Base-by-base conservation (phyloP, 225 moss, liverwort and hornwort genomes). In the Rhytidiadelphus loreus region DNA sequence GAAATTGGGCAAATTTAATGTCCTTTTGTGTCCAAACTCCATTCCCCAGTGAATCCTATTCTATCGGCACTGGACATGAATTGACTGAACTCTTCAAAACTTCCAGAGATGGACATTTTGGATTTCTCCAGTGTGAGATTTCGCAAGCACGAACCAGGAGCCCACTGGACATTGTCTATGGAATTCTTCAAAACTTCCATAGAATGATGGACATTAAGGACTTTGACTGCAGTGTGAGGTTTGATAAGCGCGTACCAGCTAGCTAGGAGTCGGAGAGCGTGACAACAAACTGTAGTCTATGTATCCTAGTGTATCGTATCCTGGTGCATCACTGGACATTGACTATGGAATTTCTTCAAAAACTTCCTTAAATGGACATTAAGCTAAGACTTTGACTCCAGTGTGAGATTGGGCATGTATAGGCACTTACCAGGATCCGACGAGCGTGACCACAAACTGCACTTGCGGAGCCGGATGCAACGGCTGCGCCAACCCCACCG, bases 371-470 rank as follows among this genome's bases (percentile, higher is more conserved):
- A 25, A 25, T 8, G 71, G 26, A 71, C 71, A 69, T 7, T 39
- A 29, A 29, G 72, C n/a, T n/a, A n/a, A n/a, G 29, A 72, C 44
- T 72, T 46, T 8, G 73, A 73, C 18, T 73, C 43, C 23, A 37
- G 53, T 23, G 53, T 35, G 35, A 37, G 53, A 37, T 37, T 37
- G 15, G 77, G 37, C 53, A 37, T 2, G 7, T 7, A 7, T 7
- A 24, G 24, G 55, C 23, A 16, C 84, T 7, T 32, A 88, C 98
- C 96, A 98, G 73, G 96, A 96, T 12, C 96, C 98, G 35, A 85
- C 89, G 44, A 98, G 95, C 22, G 98, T 98, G 76, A 81, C 86
- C 10, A 98, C 95, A 52, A 98, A 96, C 63, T 98, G 95, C 44
- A 96, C 95, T 87, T 91, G 64, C 5, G 96, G 96, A 50, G 93